Conservation (phyloP, 176 grass and related monocot genomes). For the Raddia guianensis region DNA sequence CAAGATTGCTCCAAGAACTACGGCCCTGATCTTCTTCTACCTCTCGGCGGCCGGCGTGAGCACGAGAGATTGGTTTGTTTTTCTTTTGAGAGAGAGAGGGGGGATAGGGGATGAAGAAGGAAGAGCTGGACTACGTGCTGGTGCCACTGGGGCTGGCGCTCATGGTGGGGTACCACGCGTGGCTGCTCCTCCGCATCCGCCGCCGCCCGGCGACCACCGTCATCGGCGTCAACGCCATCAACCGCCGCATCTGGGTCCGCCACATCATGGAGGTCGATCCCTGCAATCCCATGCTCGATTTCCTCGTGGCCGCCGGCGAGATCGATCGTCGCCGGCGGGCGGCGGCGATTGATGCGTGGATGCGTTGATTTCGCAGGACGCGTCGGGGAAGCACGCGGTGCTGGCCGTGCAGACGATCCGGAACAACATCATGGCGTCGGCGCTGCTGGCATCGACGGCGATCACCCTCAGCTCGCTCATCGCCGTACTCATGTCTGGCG, state of each 20-base stretch:
- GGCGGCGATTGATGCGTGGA: not conserved
- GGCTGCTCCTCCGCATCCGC: conserved; percentile 67
- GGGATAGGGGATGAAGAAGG: conserved; percentile 39
- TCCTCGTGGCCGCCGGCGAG: no score
- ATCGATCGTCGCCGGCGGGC: no score
- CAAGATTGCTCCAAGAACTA: no score
- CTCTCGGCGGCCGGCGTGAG: no score
- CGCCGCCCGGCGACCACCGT: conserved; percentile 61
- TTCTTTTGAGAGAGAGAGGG: not conserved
- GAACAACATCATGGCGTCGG: conserved; percentile 96
- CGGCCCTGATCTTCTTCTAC: no score
- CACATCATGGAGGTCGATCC: conserved; percentile 69
- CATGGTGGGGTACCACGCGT: conserved; percentile 58
- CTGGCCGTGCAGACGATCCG: conserved; percentile 85
- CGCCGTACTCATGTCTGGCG: conserved; percentile 63
- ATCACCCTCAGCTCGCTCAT: conserved; percentile 82
- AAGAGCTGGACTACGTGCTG: conserved; percentile 48
- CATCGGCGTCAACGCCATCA: conserved; percentile 83
- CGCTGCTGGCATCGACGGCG: conserved; percentile 73
- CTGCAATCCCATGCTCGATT: not conserved
- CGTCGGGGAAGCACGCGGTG: conserved; percentile 63
- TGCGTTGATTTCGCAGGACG: conserved; percentile 42
- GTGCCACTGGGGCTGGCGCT: conserved; percentile 41
- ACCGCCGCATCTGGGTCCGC: conserved; percentile 87
- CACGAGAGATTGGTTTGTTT: no score